These are phyloP conservation scores for Zopfia rhizophila DNA, from an alignment of 2,329 filamentous ascomycete species.

Conservation along the genomic window DNA sequence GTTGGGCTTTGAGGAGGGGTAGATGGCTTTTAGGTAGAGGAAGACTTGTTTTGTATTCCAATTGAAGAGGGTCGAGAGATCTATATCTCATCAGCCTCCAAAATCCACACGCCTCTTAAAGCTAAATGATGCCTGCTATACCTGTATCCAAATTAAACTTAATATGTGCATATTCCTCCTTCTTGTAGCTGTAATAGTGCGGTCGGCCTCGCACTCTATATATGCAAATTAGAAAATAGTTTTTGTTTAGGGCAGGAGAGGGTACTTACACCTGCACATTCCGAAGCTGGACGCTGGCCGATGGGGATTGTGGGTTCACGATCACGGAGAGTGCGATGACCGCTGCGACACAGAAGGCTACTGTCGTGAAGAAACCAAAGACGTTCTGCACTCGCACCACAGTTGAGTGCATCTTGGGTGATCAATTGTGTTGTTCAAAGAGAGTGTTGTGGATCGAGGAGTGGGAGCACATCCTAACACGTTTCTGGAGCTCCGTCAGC, in stretches of 20 bases:
- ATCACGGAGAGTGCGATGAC: conserved; percentile 85
- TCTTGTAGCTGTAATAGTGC: conserved; percentile 93
- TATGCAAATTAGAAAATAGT: neutral
- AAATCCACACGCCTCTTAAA: neutral
- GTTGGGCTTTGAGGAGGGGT: conserved; percentile 59
- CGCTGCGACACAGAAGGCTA: conserved; percentile 81
- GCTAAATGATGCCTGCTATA: no score
- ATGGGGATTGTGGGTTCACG: conserved; percentile 74
- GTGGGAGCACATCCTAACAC: conserved; percentile 43
- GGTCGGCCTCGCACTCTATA: conserved; percentile 84
- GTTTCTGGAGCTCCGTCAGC: conserved; percentile 43
- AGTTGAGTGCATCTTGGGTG: conserved; percentile 80
- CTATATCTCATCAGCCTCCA: conserved; percentile 52
- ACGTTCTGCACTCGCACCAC: conserved; percentile 88
- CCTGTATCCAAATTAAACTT: conserved; percentile 89
- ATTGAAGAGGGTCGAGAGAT: conserved; percentile 91
- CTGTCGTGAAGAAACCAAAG: conserved; percentile 98
- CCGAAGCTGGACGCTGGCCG: conserved; percentile 70
- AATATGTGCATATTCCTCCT: conserved; percentile 95
- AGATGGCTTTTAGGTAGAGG: conserved; percentile 89
- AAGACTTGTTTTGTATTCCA: conserved; percentile 99
- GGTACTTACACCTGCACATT: conserved; percentile 82
- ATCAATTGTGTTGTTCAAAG: conserved; percentile 8
- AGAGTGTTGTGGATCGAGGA: conserved; percentile 1
- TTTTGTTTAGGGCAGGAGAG: conserved; percentile 2